A percentile compares a stretch with the other conserved stretches of the same genome.
These are phyloP conservation scores for Azolla pinnata DNA, from an alignment of 75 land plant species.

Conservation along the genomic window DNA sequence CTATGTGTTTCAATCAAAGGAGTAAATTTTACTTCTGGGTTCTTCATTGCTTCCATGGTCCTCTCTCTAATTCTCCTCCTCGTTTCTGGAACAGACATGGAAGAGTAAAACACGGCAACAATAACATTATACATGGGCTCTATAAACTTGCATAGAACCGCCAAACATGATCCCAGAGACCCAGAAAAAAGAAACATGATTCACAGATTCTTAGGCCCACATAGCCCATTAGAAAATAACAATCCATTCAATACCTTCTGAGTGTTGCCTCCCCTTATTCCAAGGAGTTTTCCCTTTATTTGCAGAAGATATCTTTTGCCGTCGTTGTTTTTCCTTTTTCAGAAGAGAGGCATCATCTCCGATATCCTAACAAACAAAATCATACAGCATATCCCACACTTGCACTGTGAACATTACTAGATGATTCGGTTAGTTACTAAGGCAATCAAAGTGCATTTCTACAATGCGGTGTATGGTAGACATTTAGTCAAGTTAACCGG, in stretches of 20 bases:
- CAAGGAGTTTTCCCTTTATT: conserved; percentile 85
- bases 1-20: not conserved
- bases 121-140: no score
- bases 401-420: no score
- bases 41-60: conserved; percentile 56
- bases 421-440: no score
- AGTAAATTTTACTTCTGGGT: conserved; percentile 67
- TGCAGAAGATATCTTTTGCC: conserved; percentile 51
- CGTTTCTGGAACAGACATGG: conserved; percentile 59
- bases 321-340: conserved; percentile 37
- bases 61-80: conserved; percentile 50
- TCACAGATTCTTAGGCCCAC: no score
- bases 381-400: no score
- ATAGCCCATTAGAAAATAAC: no score
- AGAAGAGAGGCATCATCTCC: not conserved
- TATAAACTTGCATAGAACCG: not conserved
- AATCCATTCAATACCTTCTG: conserved; percentile 26
- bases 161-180: conserved; percentile 6
- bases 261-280: conserved; percentile 86
- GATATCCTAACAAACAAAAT: not conserved
- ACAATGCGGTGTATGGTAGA: no score
- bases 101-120: not conserved
- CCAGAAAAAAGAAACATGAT: not conserved
- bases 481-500: no score
- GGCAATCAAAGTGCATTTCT: no score